Evolutionary conservation across 2,329 filamentous ascomycete genomes (phyloP).

Genomic region (Cladosporium sp.): DNA sequence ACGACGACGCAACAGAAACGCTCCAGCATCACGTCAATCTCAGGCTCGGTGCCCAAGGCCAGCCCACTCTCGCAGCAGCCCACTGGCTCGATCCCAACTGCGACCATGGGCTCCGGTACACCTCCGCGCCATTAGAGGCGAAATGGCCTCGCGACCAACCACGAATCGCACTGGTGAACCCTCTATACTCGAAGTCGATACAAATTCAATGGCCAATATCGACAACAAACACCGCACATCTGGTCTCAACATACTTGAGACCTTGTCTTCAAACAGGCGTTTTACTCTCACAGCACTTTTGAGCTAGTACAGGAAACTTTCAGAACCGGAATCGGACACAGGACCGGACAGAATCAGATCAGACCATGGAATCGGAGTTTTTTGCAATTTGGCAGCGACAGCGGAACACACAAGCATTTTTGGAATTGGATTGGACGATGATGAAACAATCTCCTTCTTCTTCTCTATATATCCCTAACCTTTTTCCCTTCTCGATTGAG

Average conservation of each 20-base stretch:
- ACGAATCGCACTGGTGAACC: no score
- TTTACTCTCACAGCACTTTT: no score
- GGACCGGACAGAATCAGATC: background rate
- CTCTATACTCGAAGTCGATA: no score
- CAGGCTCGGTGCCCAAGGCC: constrained; percentile 7
- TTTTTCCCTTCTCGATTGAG: background rate
- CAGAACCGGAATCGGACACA: background rate
- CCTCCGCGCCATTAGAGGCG: background rate
- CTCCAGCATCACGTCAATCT: constrained; percentile 4
- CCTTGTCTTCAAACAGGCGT: no score
- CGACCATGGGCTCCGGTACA: background rate
- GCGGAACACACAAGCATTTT: background rate
- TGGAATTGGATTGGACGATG: background rate
- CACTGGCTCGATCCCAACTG: background rate
- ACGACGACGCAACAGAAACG: background rate
- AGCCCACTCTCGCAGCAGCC: constrained; percentile 7
- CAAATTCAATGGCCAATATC: no score
- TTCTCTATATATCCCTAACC: background rate
- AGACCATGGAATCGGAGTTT: background rate
- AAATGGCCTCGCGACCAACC: no score
- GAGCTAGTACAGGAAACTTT: no score
- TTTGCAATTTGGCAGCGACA: background rate
- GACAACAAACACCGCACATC: no score
- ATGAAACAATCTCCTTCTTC: background rate
- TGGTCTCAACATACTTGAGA: no score